Conservation (phyloP, 495 filamentous ascomycete genomes). For the Neurospora pannonica region DNA sequence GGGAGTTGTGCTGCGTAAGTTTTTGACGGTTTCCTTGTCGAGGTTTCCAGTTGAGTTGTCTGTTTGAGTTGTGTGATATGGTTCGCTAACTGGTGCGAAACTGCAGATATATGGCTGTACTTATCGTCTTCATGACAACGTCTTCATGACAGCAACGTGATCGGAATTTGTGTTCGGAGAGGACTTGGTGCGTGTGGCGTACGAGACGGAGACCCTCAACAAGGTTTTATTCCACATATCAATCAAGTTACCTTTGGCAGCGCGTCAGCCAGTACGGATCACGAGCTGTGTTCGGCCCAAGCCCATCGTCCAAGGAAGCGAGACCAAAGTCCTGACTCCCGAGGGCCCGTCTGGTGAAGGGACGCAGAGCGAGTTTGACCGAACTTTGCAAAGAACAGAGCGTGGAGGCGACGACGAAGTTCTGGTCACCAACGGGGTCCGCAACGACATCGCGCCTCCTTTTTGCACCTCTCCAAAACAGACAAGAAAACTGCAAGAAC, state of each 20-base stretch:
- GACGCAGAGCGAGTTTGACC: no score
- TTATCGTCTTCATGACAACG: neutral
- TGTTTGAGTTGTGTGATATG: neutral
- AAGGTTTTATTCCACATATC: no score
- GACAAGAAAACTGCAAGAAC: neutral
- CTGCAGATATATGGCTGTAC: neutral
- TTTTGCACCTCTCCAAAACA: no score
- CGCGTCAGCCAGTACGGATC: neutral
- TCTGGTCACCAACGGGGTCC: no score
- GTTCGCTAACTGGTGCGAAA: neutral
- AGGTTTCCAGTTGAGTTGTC: neutral
- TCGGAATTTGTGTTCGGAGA: neutral
- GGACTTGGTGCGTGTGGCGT: neutral
- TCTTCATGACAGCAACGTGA: neutral
- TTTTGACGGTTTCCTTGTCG: neutral
- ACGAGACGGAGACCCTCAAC: neutral
- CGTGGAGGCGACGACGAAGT: no score
- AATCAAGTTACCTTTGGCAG: neutral
- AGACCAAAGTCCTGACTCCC: no score
- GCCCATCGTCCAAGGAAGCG: no score
- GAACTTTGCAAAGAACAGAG: no score
- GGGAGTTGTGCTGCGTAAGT: neutral
- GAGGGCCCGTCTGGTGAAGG: no score
- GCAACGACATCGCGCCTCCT: no score
- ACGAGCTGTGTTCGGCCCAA: neutral